These are phyloP conservation scores for Rugosomyces carneus DNA, from an alignment of 1,284 basidiomycete species.

Conservation along the genomic window DNA sequence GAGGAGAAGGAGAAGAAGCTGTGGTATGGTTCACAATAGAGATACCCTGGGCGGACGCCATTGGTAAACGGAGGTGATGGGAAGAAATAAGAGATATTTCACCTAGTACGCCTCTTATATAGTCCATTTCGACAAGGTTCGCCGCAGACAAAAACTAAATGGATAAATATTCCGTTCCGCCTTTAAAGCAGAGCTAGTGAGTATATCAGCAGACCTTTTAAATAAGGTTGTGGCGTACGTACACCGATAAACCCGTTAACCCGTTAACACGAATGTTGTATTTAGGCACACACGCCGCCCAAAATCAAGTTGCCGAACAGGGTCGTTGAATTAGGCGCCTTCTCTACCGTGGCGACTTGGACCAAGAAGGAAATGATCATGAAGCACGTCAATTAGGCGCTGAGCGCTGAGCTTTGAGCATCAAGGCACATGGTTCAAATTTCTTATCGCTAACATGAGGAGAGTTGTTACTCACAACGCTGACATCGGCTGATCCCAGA, in stretches of 20 bases:
- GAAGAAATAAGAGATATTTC: not conserved
- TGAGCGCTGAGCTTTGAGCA: not conserved
- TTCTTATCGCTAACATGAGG: not conserved
- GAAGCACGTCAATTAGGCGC: not conserved
- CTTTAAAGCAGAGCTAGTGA: no score
- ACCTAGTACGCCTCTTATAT: not conserved
- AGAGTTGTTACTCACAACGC: no score
- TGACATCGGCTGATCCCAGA: no score
- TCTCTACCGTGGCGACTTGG: not conserved
- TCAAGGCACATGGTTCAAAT: not conserved
- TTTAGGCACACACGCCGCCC: no score
- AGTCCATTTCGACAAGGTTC: constrained; percentile 5
- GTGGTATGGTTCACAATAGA: constrained; percentile 43
- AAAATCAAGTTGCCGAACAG: not conserved
- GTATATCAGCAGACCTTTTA: no score
- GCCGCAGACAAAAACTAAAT: not conserved
- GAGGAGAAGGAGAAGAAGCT: constrained; percentile 42
- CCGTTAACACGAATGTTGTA: not conserved
- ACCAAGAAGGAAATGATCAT: not conserved
- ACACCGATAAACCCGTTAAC: no score
- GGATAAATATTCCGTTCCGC: not conserved
- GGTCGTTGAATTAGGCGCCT: not conserved
- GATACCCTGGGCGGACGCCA: constrained; percentile 11
- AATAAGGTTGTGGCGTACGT: no score
- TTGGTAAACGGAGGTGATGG: constrained; percentile 14